These are phyloP conservation scores for Cercospora zeina DNA, from an alignment of 2,329 filamentous ascomycete species.

Conservation along the genomic window DNA sequence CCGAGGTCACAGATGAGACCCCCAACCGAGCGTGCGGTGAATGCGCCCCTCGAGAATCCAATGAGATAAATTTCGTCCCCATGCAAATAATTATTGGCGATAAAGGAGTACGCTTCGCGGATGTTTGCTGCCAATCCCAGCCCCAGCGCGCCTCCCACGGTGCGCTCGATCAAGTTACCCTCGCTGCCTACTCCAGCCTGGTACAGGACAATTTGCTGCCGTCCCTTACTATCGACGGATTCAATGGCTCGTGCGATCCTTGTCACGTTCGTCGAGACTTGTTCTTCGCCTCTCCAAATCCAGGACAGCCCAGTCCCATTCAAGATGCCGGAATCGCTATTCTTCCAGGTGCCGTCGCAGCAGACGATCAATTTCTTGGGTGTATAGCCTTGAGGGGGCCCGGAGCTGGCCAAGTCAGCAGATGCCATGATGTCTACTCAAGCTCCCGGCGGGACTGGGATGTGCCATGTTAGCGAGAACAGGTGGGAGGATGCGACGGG, in stretches of 20 bases:
- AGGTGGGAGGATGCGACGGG: not conserved
- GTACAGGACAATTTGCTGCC: slow-evolving; percentile 42
- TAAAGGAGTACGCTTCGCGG: slow-evolving; percentile 62
- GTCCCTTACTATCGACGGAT: slow-evolving; percentile 35
- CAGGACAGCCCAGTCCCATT: slow-evolving; percentile 24
- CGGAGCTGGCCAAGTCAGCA: not conserved
- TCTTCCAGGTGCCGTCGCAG: slow-evolving; percentile 36
- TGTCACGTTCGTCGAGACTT: slow-evolving; percentile 40
- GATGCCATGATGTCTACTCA: not conserved
- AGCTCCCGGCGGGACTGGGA: not conserved
- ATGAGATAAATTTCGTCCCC: slow-evolving; percentile 45
- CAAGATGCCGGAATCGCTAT: slow-evolving; percentile 33
- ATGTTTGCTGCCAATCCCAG: slow-evolving; percentile 50
- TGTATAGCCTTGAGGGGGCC: slow-evolving; percentile 3
- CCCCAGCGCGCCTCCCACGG: slow-evolving; percentile 39
- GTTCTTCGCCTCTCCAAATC: slow-evolving; percentile 23
- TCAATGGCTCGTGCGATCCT: slow-evolving; percentile 40
- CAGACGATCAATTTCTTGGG: slow-evolving; percentile 33
- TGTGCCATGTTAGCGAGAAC: slow-evolving; percentile 2
- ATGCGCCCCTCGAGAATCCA: slow-evolving; percentile 51
- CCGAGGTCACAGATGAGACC: slow-evolving; percentile 49
- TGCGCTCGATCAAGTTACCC: slow-evolving; percentile 36
- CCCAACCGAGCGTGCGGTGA: slow-evolving; percentile 46
- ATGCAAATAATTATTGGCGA: slow-evolving; percentile 59
- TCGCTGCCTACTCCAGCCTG: slow-evolving; percentile 42